These are phyloP conservation scores for Allantophomopsis cytisporea DNA, from an alignment of 2,329 filamentous ascomycete genomes.

Conservation along the genomic window DNA sequence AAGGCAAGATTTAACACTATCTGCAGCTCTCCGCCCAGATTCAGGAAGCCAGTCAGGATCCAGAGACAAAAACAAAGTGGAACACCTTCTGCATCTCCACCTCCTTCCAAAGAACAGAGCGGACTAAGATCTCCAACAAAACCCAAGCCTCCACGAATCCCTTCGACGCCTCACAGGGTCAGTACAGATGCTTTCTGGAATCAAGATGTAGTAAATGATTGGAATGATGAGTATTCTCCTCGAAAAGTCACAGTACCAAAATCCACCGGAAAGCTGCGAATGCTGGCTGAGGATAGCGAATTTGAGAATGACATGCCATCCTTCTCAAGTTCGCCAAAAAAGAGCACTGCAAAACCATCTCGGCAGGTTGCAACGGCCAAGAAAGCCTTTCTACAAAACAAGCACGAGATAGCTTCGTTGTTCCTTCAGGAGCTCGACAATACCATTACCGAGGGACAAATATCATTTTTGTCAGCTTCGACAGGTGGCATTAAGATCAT, in stretches of 20 bases:
- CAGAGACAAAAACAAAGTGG: constrained; percentile 8
- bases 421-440: constrained; percentile 61
- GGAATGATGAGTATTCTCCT: constrained; percentile 49
- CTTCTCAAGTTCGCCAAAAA: constrained; percentile 10
- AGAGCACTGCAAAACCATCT: constrained; percentile 19
- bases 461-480: constrained; percentile 39
- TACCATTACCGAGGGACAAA: constrained; percentile 44
- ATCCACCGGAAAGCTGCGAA: background rate
- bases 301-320: background rate
- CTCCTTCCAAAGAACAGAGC: constrained; percentile 5
- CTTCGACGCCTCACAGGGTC: constrained; percentile 36
- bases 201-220: constrained; percentile 42
- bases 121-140: constrained; percentile 15
- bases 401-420: constrained; percentile 44
- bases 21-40: too few relatives aligned
- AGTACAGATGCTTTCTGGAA: constrained; percentile 46
- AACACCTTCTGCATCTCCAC: constrained; percentile 15
- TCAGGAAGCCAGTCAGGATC: constrained; percentile 5
- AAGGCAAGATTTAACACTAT: too few relatives aligned
- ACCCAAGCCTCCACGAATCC: constrained; percentile 24
- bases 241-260: constrained; percentile 23
- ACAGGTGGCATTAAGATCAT: constrained; percentile 59
- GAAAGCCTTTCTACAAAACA: constrained; percentile 48
- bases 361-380: constrained; percentile 26
- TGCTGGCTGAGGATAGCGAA: background rate